Evolutionary conservation across 768 basidiomycete genomes (phyloP), one percentile per base, ranked within the genome.

Genomic region (Mycena pura): DNA sequence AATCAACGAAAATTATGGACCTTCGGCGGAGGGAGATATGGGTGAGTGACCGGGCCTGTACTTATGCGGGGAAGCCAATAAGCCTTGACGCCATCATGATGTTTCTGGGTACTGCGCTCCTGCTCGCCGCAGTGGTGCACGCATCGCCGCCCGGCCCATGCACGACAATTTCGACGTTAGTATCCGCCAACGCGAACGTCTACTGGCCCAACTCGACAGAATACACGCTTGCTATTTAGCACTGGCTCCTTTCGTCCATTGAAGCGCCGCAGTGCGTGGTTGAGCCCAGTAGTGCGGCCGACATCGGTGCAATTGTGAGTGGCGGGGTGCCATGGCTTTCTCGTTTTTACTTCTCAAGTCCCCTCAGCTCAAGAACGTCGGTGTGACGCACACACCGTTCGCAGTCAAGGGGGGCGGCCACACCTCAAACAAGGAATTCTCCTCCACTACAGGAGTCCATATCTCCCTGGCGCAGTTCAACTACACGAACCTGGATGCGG

Each of bases 331-430:
- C 31, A 31, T 14, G 14, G 31, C 25, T 40, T n/a, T 10, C 39
- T 19, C 19, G 6, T 36, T 21, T 28, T 53, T 24, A 15, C n/a
- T n/a, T 57, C 41, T 38, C 24, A 51, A 28, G 7, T 22, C 19
- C 4, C 27, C 22, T 19, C 60, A 88, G 86, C 77, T 88, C 31
- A 66, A 71, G 53, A 80, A 86, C 36, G 55, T 88, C 3, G 81
- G 76, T 3, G 69, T 66, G 15, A 80, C 77, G 0, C 54, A 68
- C 27, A 85, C 82, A 1, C 78, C 84, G 1, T 88, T 89, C 60
- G 86, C 86, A 11, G 87, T 88, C 52, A 89, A 86, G 69, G 82
- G 86, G n/a, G 87, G 85, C 15, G 87, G 87, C 0, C 87, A 89
- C 69, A 60, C 82, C 0, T 65, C 78, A 3, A 87, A 86, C 65